Evolutionary conservation across 1,284 basidiomycete genomes (phyloP), one percentile per base, ranked within the genome.

Genomic region (Gomphus bonarii): DNA sequence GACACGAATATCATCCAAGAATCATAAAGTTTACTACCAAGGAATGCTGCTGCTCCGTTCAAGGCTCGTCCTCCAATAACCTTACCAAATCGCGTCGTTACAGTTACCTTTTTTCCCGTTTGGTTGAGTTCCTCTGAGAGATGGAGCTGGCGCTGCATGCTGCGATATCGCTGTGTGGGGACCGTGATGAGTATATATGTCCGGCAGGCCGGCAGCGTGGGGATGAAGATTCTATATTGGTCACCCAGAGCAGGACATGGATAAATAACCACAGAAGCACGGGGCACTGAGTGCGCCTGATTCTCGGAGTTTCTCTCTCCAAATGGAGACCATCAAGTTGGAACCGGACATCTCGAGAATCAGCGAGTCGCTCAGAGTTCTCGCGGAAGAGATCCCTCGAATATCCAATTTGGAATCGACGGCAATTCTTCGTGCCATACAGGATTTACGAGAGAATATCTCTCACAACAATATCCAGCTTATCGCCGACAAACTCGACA

Each of bases 41-140:
- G 70, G 65, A 85, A 86, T 16, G 78, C 78, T 10, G 73, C 77
- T 31, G 81, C 73, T 1, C 81, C 81, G 61, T 84, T 85, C 16
- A 62, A 67, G 7, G 82, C 78, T 42, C 80, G 73, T 18, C 79
- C 80, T 16, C 84, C 85, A 22, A 63, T 78, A 18, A 86, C 65
- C 7, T 67, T 63, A 1, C 84, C 84, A 64, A 75, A 79, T 14
- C 67, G 72, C 11, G 84, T 86, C 40, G 76, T 65, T 1, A 79
- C 78, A 2, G 67, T 65, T 6, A 86, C 72, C 16, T 73, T 69
- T 3, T 68, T 69, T 8, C 67, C 60, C 25, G 69, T 75, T 50
- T 66, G 62, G 9, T 69, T 61, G n/a, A 84, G 66, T 59, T 82
- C 77, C 20, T 79, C 73, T 55, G 75, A 73, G 12, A 81, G 64